Conservation (phyloP, 2,329 filamentous ascomycete genomes). For the Aspergillus ibericus region DNA sequence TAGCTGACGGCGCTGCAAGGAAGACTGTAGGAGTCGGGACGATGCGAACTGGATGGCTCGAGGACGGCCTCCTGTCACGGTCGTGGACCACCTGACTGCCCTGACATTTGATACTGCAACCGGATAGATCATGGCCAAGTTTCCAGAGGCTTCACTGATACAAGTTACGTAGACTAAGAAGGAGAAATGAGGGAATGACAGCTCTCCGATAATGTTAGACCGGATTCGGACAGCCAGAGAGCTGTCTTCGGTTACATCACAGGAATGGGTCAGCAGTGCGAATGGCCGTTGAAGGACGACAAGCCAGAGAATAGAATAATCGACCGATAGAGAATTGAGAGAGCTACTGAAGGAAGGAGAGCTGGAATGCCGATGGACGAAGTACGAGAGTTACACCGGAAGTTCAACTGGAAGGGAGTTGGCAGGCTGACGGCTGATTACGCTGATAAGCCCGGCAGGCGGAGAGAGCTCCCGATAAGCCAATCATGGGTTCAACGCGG, state of each 20-base stretch:
- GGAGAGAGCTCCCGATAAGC: slow-evolving; percentile 1
- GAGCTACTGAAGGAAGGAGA: neutral
- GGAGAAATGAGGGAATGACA: neutral
- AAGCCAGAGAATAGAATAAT: neutral
- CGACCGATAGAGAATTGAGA: neutral
- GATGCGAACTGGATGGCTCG: neutral
- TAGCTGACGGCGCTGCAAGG: slow-evolving; percentile 11
- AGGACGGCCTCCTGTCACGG: neutral
- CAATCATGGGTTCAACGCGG: neutral
- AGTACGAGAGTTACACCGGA: neutral
- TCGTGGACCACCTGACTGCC: neutral
- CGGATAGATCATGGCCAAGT: neutral
- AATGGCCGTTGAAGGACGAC: neutral
- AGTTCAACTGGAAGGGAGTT: neutral
- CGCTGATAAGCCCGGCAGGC: neutral
- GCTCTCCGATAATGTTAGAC: neutral
- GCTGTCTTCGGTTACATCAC: slow-evolving; percentile 1
- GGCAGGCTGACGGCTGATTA: neutral
- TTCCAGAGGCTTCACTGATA: neutral
- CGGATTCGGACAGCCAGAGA: neutral
- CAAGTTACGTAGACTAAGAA: neutral
- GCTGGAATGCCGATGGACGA: neutral
- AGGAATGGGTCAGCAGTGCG: neutral
- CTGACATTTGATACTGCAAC: neutral
- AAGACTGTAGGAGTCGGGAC: neutral